These are phyloP conservation scores for Colletotrichum acutatum DNA, from an alignment of 2,329 filamentous ascomycete species.

Conservation along the genomic window DNA sequence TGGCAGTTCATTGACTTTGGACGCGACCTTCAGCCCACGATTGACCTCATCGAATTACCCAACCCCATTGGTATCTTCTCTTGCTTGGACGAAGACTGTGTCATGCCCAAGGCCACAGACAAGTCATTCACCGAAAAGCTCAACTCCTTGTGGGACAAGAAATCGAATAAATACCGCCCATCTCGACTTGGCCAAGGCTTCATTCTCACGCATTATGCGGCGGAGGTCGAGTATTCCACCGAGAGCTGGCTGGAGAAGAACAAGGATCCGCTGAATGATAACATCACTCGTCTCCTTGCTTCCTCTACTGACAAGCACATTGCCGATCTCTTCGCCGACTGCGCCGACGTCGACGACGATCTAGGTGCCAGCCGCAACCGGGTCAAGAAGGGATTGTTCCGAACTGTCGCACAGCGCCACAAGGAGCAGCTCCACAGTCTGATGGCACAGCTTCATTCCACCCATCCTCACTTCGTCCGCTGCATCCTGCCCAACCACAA, in stretches of 20 bases:
- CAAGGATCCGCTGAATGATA: slow-evolving; percentile 98
- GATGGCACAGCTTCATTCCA: slow-evolving; percentile 94
- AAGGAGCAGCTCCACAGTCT: slow-evolving; percentile 98
- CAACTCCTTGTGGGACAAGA: slow-evolving; percentile 96
- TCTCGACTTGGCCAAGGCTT: slow-evolving; percentile 92
- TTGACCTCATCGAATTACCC: slow-evolving; percentile 93
- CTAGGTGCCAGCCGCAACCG: slow-evolving; percentile 74
- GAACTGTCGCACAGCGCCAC: slow-evolving; percentile 95
- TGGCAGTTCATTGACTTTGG: slow-evolving; percentile 99
- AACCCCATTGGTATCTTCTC: slow-evolving; percentile 99
- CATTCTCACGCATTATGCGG: slow-evolving; percentile 95
- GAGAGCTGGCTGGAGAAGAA: slow-evolving; percentile 98
- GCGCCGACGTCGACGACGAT: slow-evolving; percentile 83
- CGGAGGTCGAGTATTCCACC: slow-evolving; percentile 97
- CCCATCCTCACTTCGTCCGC: slow-evolving; percentile 97
- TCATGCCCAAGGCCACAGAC: slow-evolving; percentile 99
- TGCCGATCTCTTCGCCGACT: slow-evolving; percentile 87
- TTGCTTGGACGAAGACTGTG: slow-evolving; percentile 95
- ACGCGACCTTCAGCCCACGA: slow-evolving; percentile 95
- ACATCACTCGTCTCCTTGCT: slow-evolving; percentile 88
- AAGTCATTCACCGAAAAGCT: slow-evolving; percentile 97
- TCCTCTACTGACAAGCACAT: slow-evolving; percentile 86
- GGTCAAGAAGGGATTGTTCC: slow-evolving; percentile 97
- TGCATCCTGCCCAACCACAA: slow-evolving; percentile 99
- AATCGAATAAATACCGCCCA: slow-evolving; percentile 90